Evolutionary conservation across 2,329 filamentous ascomycete species (phyloP).

Genomic region (Clarireedia monteithiana): DNA sequence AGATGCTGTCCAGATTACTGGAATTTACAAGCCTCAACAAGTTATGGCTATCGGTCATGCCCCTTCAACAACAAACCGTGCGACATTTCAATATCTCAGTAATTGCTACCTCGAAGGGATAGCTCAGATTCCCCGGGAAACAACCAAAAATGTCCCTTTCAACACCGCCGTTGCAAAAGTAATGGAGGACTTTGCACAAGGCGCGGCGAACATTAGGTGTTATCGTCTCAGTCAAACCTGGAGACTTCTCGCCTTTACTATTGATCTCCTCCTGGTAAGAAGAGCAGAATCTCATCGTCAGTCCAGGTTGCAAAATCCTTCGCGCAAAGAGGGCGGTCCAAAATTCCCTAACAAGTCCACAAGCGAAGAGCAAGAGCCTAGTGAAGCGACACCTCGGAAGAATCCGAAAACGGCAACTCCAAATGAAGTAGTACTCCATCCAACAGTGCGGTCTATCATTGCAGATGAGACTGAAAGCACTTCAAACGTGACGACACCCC

Average conservation of each 20-base stretch:
- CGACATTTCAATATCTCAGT: slow-evolving; percentile 49
- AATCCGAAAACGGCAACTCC: slow-evolving; percentile 9
- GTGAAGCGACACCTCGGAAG: slow-evolving; percentile 23
- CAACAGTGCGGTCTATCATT: slow-evolving; percentile 16
- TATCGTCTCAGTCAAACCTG: slow-evolving; percentile 58
- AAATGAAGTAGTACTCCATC: slow-evolving; percentile 14
- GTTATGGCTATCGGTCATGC: slow-evolving; percentile 54
- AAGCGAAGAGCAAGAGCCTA: slow-evolving; percentile 9
- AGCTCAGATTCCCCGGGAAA: slow-evolving; percentile 10
- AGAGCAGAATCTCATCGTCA: slow-evolving; percentile 52
- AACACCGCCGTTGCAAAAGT: slow-evolving; percentile 39
- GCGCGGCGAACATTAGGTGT: slow-evolving; percentile 48
- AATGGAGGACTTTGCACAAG: slow-evolving; percentile 48
- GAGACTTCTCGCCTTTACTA: slow-evolving; percentile 51
- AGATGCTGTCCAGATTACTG: slow-evolving; percentile 49
- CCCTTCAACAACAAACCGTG: slow-evolving; percentile 42
- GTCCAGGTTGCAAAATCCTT: slow-evolving; percentile 30
- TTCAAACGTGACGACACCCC: slow-evolving; percentile 53
- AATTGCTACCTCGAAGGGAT: slow-evolving; percentile 49
- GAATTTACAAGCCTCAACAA: slow-evolving; percentile 51
- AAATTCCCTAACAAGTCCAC: slow-evolving; percentile 14
- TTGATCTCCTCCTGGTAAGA: slow-evolving; percentile 44
- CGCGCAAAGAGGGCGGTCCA: slow-evolving; percentile 21
- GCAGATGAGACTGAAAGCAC: slow-evolving; percentile 49
- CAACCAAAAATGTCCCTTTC: slow-evolving; percentile 8